Conservation (phyloP, 2,329 filamentous ascomycete genomes). For the Cladophialophora bantiana region DNA sequence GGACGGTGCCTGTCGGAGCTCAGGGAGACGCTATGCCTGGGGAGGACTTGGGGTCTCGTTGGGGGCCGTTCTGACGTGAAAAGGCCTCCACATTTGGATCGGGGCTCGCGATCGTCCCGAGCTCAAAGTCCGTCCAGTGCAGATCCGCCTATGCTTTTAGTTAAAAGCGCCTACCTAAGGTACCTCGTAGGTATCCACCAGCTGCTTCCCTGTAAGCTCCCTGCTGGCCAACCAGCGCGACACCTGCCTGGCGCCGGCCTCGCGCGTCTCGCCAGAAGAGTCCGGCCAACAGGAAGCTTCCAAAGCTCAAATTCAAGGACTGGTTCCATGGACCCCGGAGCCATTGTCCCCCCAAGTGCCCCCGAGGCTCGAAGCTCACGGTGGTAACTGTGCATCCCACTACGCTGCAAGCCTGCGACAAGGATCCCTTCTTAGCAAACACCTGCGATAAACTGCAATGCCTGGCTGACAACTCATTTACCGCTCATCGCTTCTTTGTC, state of each 20-base stretch:
- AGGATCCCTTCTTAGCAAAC: neutral
- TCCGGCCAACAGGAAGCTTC: constrained; percentile 19
- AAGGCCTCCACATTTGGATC: constrained; percentile 13
- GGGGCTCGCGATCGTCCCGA: constrained; percentile 25
- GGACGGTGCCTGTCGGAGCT: constrained; percentile 24
- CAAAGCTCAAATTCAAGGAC: neutral
- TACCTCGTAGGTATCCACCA: too few relatives aligned
- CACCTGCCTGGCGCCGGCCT: neutral
- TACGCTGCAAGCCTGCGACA: neutral
- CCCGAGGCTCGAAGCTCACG: neutral
- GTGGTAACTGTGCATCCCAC: neutral
- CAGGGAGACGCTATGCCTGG: neutral
- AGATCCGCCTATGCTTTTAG: constrained; percentile 17
- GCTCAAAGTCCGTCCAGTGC: constrained; percentile 24
- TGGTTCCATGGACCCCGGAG: neutral
- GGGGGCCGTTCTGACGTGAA: constrained; percentile 21
- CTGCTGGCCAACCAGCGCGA: constrained; percentile 10
- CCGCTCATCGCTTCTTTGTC: neutral
- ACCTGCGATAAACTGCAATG: neutral
- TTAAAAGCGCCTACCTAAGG: neutral
- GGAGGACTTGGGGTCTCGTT: neutral
- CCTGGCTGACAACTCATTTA: neutral
- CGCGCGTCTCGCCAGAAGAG: constrained; percentile 17
- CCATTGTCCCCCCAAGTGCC: neutral
- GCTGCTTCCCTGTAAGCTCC: neutral